A percentile compares a stretch with the other conserved stretches of the same genome.
Conservation (phyloP, 2,329 filamentous ascomycete species). For the Colletotrichum limetticola region DNA sequence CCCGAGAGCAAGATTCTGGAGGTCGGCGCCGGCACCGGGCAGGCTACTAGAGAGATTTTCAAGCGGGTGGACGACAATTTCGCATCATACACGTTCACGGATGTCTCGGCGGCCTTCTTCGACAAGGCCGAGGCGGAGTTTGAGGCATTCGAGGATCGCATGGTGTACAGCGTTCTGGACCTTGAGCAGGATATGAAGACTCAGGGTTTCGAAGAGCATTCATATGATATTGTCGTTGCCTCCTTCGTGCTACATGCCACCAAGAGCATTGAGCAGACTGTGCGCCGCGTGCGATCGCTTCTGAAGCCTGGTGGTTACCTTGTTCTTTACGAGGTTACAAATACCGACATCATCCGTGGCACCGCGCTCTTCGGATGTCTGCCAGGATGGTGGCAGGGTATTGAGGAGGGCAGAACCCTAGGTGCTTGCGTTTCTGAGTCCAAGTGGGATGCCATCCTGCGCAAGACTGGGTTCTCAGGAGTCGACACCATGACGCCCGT, state of each 20-base stretch:
- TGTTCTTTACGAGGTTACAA: slow-evolving; percentile 9
- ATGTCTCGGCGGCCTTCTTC: slow-evolving; percentile 38
- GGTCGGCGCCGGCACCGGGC: slow-evolving; percentile 55
- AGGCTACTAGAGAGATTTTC: slow-evolving; percentile 31
- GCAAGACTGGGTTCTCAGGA: slow-evolving; percentile 28
- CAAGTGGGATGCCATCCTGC: slow-evolving; percentile 15
- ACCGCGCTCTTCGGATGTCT: slow-evolving; percentile 40
- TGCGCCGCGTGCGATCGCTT: slow-evolving; percentile 39
- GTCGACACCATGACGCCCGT: slow-evolving; percentile 21
- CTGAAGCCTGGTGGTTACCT: slow-evolving; percentile 47
- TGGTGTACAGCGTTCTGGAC: not conserved
- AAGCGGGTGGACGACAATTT: not conserved
- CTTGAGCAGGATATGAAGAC: not conserved
- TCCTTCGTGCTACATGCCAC: slow-evolving; percentile 44
- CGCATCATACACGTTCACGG: slow-evolving; percentile 38
- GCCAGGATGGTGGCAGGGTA: slow-evolving; percentile 42
- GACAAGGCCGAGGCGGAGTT: slow-evolving; percentile 40
- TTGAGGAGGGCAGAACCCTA: not conserved
- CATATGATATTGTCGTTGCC: slow-evolving; percentile 41
- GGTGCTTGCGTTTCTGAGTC: not conserved
- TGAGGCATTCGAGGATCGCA: slow-evolving; percentile 17
- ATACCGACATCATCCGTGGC: not conserved
- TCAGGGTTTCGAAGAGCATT: not conserved
- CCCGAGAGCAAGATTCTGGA: slow-evolving; percentile 38
- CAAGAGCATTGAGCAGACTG: slow-evolving; percentile 35